Evolutionary conservation across 2,329 filamentous ascomycete species (phyloP).

Genomic region (Colletotrichum simmondsii): DNA sequence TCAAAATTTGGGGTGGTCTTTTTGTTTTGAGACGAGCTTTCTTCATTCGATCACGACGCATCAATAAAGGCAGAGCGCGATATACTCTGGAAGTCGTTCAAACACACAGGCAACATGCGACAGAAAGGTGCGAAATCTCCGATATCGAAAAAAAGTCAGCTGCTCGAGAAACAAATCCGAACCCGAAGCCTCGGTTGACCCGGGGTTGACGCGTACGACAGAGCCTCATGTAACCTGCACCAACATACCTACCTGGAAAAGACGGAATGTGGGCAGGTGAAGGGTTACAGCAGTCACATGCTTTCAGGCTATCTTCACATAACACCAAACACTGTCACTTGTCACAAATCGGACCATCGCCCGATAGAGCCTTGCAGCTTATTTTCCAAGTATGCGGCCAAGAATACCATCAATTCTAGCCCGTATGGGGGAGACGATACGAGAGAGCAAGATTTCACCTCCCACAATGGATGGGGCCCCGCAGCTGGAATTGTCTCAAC

Average conservation of each 20-base stretch:
- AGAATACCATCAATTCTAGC: conserved; percentile 26
- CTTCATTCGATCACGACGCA: no score
- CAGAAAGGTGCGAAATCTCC: neutral
- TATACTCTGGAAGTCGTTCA: neutral
- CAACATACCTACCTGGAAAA: neutral
- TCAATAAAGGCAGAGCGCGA: no score
- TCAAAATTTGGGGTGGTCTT: no score
- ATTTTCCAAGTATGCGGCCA: conserved; percentile 1
- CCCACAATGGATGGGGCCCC: neutral
- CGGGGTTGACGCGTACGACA: neutral
- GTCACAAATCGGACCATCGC: neutral
- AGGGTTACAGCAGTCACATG: conserved; percentile 15
- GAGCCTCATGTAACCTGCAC: neutral
- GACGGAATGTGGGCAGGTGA: neutral
- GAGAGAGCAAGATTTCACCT: neutral
- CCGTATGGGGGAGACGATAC: neutral
- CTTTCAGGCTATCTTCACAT: neutral
- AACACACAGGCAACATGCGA: no score
- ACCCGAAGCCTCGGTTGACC: neutral
- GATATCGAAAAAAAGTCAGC: neutral
- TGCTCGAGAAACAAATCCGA: neutral
- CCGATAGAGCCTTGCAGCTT: neutral
- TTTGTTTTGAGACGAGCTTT: no score
- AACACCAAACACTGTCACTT: neutral
- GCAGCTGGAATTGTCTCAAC: neutral